A percentile compares a stretch with the other conserved stretches of the same genome.
phyloP scores from a whole-genome alignment of 2,329 filamentous ascomycete genomes.

The Nemania sp. region DNA sequence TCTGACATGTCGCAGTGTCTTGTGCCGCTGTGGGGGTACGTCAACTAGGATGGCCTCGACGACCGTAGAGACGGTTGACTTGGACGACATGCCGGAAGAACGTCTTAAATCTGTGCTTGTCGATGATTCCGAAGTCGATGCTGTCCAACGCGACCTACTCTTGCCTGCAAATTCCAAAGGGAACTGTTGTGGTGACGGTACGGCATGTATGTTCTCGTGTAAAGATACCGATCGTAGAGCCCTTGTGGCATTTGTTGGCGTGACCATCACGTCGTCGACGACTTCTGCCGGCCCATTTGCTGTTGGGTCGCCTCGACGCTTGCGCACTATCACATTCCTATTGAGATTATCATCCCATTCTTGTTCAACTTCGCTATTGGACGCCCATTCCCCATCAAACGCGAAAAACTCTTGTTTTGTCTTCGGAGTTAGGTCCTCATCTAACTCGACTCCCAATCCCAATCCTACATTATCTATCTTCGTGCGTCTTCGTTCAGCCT shows the following conservation, averaged over 20 bases:
- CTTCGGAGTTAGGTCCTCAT: conserved; percentile 46
- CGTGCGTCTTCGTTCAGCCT: conserved; percentile 38
- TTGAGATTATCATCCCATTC: conserved; percentile 60
- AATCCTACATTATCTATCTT: conserved; percentile 46
- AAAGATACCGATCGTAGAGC: conserved; percentile 53
- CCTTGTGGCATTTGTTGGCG: conserved; percentile 56
- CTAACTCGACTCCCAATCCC: conserved; percentile 48
- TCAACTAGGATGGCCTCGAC: conserved; percentile 63
- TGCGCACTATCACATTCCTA: conserved; percentile 58
- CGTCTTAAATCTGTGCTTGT: conserved; percentile 50
- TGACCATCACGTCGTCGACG: conserved; percentile 51
- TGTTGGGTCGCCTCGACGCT: conserved; percentile 42
- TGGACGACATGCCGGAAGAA: conserved; percentile 58
- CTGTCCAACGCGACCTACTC: conserved; percentile 36
- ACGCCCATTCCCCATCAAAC: conserved; percentile 64
- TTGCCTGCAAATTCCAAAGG: conserved; percentile 34
- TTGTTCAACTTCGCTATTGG: conserved; percentile 51
- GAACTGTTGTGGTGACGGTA: conserved; percentile 41
- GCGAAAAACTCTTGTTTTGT: conserved; percentile 54
- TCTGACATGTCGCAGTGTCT: conserved; percentile 63
- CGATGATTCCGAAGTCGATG: conserved; percentile 44
- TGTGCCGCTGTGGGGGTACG: conserved; percentile 49
- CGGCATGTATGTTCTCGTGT: conserved; percentile 46
- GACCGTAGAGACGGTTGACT: conserved; percentile 58
- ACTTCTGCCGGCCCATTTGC: conserved; percentile 43